Base-by-base conservation (phyloP, 139 green algal species). In the Trebouxia sp. region DNA sequence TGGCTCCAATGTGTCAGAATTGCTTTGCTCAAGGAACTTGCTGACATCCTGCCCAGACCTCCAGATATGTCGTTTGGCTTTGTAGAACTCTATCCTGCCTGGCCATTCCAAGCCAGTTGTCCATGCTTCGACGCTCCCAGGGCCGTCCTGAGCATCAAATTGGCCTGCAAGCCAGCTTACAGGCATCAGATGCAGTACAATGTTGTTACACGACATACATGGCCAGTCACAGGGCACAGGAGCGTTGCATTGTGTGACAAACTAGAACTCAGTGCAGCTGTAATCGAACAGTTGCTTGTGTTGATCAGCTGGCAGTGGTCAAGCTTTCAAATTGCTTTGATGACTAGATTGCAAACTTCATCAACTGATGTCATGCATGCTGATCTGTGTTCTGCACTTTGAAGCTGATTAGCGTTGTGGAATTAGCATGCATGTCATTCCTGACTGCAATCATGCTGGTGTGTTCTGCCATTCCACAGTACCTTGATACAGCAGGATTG, bases 401-500 rank as follows among this genome's bases (percentile, higher is more conserved):
- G 17, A 17, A 24, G 11, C 11, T 24, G 26, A 17, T 30, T 72
- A 11, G 11, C 30, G 26, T 38, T 17, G n/a, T 35, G 24, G 15
- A 14, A 72, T 72, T 30, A 24, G 24, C 26, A 41, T 14, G 58
- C 11, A 11, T 17, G 58, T 72, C 26, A 35, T 11, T 24, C 15
- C 20, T 17, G 30, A 35, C 58, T 35, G 22, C 22, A 14, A 30
- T 17, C 15, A 20, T 72, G 11, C n/a, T 17, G 58, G 11, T 72
- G n/a, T 38, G 26, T 11, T 30, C 4, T 26, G 12, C 6, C 17
- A 14, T 30, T n/a, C 9, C 10, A 12, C 8, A 22, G 12, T 0
- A 87, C 89, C 87, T 75, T 92, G 87, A 77, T 95, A 94, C 32
- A 94, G 82, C 56, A 94, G 89, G 30, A 94, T 28, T 14, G 87